Base-by-base conservation (phyloP, 228 moss, liverwort and hornwort species). In the Sphagnum fallax region DNA sequence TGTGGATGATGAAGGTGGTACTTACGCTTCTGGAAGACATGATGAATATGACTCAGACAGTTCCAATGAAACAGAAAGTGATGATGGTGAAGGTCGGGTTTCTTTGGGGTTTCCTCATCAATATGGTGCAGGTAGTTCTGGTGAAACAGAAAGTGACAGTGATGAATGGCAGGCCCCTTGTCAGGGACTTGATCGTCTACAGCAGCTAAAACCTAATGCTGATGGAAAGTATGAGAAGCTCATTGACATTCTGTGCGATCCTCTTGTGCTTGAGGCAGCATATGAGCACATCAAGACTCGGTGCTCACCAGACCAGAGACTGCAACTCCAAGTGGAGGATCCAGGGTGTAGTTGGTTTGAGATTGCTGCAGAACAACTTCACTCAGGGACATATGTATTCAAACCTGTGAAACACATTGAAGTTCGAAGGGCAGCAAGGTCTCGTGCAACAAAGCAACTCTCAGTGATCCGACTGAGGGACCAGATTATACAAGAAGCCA, bases 401-500 rank as follows among this genome's bases (percentile, higher is more conserved):
- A 8, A 86, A 60, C 51, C 74, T 15, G 66, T 74, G 11, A 63
- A 65, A 50, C 75, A 75, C 5, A 47, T 71, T 6, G 71, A 74
- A 14, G 69, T 86, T 70, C 66, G 73, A 47, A 67, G 10, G 53
- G 75, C 82, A 13, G 74, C 80, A 10, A 82, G 86, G 50, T 32
- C 32, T 32, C 77, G 74, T 6, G 82, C 80, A 53, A n/a, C 80
- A 4, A 75, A 74, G 51, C 69, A 78, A 50, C 69, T 73, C 71
- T 71, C 62, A 4, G 66, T 78, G 16, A 80, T 86, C 4, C 59
- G 70, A 52, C 71, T 73, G 0, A 70, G 74, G 75, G 86, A 86
- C 60, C 86, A 86, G 70, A 75, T 83, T 47, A 63, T 86, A 12
- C 86, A 86, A 74, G 86, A 86, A 72, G 86, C 86, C 6, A 59